These are phyloP conservation scores for Botrytis hyacinthi DNA, from an alignment of 2,329 filamentous ascomycete genomes.

Conservation along the genomic window DNA sequence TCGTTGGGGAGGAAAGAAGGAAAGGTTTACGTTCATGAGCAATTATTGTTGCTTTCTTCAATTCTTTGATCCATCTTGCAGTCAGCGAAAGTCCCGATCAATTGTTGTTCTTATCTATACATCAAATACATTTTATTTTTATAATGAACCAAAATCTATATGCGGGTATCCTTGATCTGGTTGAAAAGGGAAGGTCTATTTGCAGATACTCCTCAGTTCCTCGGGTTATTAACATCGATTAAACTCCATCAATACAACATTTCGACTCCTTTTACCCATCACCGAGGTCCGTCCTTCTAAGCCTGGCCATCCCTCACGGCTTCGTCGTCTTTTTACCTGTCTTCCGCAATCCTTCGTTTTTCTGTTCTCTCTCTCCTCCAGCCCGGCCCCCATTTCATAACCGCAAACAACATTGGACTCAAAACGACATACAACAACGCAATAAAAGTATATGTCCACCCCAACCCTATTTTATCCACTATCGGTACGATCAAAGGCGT, in stretches of 20 bases:
- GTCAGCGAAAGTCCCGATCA: too few relatives aligned
- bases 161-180: too few relatives aligned
- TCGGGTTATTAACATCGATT: not conserved
- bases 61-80: too few relatives aligned
- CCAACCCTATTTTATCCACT: constrained; percentile 50
- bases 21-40: not conserved
- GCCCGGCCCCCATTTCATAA: constrained; percentile 45
- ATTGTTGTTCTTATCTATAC: too few relatives aligned
- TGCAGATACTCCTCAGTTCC: not conserved
- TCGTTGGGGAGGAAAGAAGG: not conserved
- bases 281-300: fast-evolving
- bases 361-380: constrained; percentile 44
- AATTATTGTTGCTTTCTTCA: too few relatives aligned
- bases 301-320: not conserved
- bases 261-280: not conserved
- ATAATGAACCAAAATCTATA: too few relatives aligned
- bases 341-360: constrained; percentile 26
- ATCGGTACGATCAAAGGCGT: constrained; percentile 53
- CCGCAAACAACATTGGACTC: constrained; percentile 42
- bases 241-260: not conserved
- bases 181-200: not conserved
- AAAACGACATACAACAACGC: constrained; percentile 45
- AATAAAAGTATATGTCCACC: constrained; percentile 52
- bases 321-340: constrained; percentile 4
- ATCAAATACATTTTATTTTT: too few relatives aligned